Evolutionary conservation across 768 basidiomycete genomes (phyloP).

Genomic region (Floccularia luteovirens): DNA sequence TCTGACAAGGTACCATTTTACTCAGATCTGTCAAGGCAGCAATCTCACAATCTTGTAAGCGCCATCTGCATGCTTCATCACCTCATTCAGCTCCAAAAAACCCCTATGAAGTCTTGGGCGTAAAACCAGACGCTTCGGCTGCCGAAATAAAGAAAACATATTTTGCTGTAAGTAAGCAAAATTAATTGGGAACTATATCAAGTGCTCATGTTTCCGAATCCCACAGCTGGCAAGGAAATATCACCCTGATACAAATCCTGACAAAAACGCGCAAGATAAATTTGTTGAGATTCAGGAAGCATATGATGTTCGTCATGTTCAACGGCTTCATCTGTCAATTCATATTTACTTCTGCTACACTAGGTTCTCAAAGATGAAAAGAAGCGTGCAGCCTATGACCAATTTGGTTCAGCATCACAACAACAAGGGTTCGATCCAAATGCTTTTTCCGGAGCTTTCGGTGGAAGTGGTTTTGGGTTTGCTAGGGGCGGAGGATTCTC

Average conservation of each 20-base stretch:
- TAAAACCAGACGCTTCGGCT: slow-evolving; percentile 71
- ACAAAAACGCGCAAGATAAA: slow-evolving; percentile 82
- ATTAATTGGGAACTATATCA: slow-evolving; percentile 3
- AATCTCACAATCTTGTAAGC: slow-evolving; percentile 36
- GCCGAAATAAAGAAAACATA: slow-evolving; percentile 97
- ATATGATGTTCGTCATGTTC: slow-evolving; percentile 65
- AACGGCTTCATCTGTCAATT: slow-evolving; percentile 4
- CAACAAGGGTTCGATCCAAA: slow-evolving; percentile 93
- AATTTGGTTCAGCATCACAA: slow-evolving; percentile 88
- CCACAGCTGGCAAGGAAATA: slow-evolving; percentile 94
- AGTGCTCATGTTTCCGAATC: slow-evolving; percentile 9
- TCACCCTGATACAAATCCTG: slow-evolving; percentile 96
- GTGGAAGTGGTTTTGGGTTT: slow-evolving; percentile 33
- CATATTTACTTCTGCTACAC: slow-evolving; percentile 1
- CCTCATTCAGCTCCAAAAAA: slow-evolving; percentile 57
- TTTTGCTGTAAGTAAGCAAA: slow-evolving; percentile 65
- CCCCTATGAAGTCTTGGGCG: slow-evolving; percentile 89
- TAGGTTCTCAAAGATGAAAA: slow-evolving; percentile 92
- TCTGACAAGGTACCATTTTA: slow-evolving; percentile 30
- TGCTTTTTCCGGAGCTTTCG: slow-evolving; percentile 52
- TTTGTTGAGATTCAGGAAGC: slow-evolving; percentile 97
- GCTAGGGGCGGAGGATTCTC: slow-evolving; percentile 13
- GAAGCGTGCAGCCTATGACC: slow-evolving; percentile 86
- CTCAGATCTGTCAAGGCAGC: slow-evolving; percentile 4
- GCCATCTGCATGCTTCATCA: slow-evolving; percentile 66